Evolutionary conservation across 192 early-diverging fungal species (phyloP).

Genomic region (Glomus cerebriforme): DNA sequence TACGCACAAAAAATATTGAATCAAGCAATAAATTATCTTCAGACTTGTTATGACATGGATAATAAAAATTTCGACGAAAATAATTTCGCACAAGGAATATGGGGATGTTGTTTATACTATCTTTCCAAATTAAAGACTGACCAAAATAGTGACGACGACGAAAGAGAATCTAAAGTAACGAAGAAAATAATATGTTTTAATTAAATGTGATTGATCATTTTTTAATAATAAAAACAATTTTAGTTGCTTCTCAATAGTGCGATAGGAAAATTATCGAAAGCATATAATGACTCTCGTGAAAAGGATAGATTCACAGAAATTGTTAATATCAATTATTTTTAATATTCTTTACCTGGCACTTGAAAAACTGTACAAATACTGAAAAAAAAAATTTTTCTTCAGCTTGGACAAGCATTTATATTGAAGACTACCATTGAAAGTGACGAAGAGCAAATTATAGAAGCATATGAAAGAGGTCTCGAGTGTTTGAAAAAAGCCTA

Average conservation of each 20-base stretch:
- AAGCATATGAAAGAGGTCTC: conserved; percentile 51
- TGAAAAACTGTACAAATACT: background rate
- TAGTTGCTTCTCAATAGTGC: background rate
- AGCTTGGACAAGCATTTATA: conserved; percentile 48
- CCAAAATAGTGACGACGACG: background rate
- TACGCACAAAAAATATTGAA: background rate
- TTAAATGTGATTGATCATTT: background rate
- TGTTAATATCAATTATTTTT: background rate
- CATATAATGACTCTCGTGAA: background rate
- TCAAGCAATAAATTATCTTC: background rate
- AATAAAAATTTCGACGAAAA: background rate
- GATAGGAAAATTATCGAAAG: background rate
- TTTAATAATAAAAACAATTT: too few species aligned
- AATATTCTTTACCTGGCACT: background rate
- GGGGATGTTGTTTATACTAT: conserved; percentile 9
- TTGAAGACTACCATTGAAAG: conserved; percentile 42
- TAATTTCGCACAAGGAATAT: background rate
- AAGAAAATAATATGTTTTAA: background rate
- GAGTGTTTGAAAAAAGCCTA: conserved; percentile 48
- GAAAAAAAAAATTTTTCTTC: background rate
- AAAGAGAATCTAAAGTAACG: background rate
- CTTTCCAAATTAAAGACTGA: background rate
- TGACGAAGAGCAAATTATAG: conserved; percentile 56
- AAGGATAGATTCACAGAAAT: background rate
- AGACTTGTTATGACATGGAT: background rate